Base-by-base conservation (phyloP, 2,329 filamentous ascomycete genomes). In the Talaromyces islandicus region DNA sequence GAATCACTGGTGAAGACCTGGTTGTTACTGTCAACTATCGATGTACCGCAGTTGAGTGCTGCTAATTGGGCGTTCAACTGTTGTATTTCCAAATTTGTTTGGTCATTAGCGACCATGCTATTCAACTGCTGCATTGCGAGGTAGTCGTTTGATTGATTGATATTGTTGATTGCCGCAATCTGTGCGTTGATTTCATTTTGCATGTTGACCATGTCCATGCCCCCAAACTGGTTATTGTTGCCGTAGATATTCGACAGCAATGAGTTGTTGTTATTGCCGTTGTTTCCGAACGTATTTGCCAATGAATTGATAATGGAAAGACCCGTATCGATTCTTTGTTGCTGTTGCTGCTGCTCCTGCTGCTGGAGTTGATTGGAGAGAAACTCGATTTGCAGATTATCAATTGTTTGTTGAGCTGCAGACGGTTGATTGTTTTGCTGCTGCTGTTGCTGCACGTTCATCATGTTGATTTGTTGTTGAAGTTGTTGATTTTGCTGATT, bases 41-140 rank as follows among this genome's bases (percentile, higher is more conserved):
- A 29, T 9, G 48, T 29, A 52, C 14, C 24, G 14, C 12, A 51
- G 25, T 52, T 58, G 7, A 61, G 51, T 19, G 55, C 38, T 14
- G 59, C 59, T 2, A 61, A 14, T 52, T 61, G 55, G 21, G 51
- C 56, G 48, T 61, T 61, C 25, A 58, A 27, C 12, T 57, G 48
- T 30, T 61, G 50, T 4, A 61, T 17, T 38, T 61, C n/a, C 17
- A 58, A 25, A 9, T 50, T 59, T 21, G 57, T 7, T 38, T 59
- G 43, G n/a, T 21, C 21, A 24, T 46, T 24, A 6, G n/a, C 43
- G 14, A n/a, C 17, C 17, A 38, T 38, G 9, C 19, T 46, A 17
- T 19, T 24, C 19, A 46, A 11, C 11, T 46, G 43, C 43, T 46
- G 43, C 43, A 46, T 46, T 19, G 43, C 19, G 43, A 46, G 43